Evolutionary conservation across 495 filamentous ascomycete species (phyloP), one percentile per base, ranked within the genome.

Genomic region (Rostrohypoxylon terebratum): DNA sequence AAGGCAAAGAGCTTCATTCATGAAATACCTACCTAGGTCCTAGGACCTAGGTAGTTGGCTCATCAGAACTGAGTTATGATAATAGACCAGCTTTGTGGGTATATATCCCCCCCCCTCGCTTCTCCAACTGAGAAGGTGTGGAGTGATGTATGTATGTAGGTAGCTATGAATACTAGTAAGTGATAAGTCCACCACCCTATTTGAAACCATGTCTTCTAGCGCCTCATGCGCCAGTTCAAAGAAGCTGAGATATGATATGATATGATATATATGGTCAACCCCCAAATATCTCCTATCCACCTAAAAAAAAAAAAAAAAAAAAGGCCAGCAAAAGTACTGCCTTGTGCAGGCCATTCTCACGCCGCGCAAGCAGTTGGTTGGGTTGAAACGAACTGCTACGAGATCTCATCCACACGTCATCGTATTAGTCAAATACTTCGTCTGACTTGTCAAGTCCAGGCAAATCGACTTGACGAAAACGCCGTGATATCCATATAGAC

Each of bases 121-220:
- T 23, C 47, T 51, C 9, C 28, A 45, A 18, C 47, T 11, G 47
- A 28, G 47, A 51, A 14, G 42, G 20, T 51, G 11, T 28, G 11
- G 47, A 51, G 47, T 11, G 8, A 11, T 4, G 47, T 51, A n/a
- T n/a, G n/a, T n/a, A n/a, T n/a, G n/a, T n/a, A n/a, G n/a, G n/a
- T n/a, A 7, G n/a, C 42, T 45, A 45, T 45, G 16, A 45, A 51
- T 28, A 51, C 11, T 51, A n/a, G n/a, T n/a, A 51, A 51, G 47
- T 4, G 42, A 51, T 14, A 14, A 4, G 11, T n/a, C 13, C 11
- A 21, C 23, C 45, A 21, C 8, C 23, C 21, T 42, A 4, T n/a
- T n/a, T 4, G 14, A 38, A 38, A 21, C 45, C 47, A 11, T 23
- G 2, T 3, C 21, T n/a, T 2, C 3, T 20, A 28, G 42, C 42